A percentile compares a stretch with the other conserved stretches of the same genome.
These are phyloP conservation scores for Nematodospora valgi DNA, from an alignment of 805 yeast genomes.

Conservation along the genomic window DNA sequence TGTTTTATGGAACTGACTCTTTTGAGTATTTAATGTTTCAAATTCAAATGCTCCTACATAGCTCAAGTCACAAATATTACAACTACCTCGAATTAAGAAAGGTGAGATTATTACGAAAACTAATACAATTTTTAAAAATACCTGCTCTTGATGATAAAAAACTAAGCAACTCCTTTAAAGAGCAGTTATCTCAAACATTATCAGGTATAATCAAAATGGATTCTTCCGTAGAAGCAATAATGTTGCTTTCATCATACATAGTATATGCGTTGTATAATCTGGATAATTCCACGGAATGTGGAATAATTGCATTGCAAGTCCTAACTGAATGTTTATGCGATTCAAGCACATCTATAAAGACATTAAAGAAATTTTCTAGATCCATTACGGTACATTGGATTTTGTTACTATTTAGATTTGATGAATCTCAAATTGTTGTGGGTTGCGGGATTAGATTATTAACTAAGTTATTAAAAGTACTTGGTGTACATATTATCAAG, in stretches of 20 bases:
- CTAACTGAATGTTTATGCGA: constrained; percentile 42
- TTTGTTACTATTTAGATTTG: constrained; percentile 47
- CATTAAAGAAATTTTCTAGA: constrained; percentile 43
- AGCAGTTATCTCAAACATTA: constrained; percentile 20
- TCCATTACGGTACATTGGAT: constrained; percentile 66
- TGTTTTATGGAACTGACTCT: constrained; percentile 59
- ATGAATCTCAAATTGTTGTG: constrained; percentile 29
- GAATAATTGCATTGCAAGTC: constrained; percentile 22
- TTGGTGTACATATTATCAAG: constrained; percentile 45
- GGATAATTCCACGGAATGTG: constrained; percentile 34
- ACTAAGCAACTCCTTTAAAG: constrained; percentile 9
- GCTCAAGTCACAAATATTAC: constrained; percentile 47
- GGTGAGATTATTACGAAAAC: constrained; percentile 45
- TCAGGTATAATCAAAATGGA: constrained; percentile 30
- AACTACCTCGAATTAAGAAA: constrained; percentile 53
- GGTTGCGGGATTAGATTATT: constrained; percentile 44
- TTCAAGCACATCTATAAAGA: constrained; percentile 32
- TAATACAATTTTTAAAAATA: constrained; percentile 49
- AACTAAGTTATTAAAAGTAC: constrained; percentile 43
- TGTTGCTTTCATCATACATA: constrained; percentile 44
- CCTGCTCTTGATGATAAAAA: constrained; percentile 11
- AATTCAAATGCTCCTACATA: constrained; percentile 50
- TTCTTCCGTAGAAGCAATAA: constrained; percentile 52
- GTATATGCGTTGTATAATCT: constrained; percentile 49
- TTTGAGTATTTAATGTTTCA: constrained; percentile 56